Percentiles rank a stretch among this genome's conserved stretches.
Evolutionary conservation across 192 early-diverging fungal species (phyloP).

Genomic region (Gonapodya sp.): DNA sequence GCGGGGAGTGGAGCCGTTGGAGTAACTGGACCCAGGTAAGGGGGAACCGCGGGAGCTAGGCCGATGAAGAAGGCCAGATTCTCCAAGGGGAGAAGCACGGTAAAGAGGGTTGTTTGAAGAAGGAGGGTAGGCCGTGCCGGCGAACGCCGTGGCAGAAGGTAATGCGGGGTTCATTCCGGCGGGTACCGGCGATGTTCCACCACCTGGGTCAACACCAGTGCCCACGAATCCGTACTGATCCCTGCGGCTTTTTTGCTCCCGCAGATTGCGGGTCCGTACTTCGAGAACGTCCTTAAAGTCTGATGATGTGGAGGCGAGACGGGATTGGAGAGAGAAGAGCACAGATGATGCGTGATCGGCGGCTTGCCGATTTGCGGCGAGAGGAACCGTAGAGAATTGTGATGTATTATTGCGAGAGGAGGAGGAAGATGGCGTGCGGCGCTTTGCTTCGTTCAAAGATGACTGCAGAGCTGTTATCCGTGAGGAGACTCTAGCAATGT

Average conservation of each 20-base stretch:
- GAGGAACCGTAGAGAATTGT: background rate
- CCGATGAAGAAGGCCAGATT: background rate
- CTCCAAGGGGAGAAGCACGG: constrained; percentile 12
- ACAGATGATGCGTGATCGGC: constrained; percentile 86
- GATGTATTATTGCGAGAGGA: background rate
- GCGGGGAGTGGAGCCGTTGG: constrained; percentile 2
- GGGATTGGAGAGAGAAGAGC: constrained; percentile 84
- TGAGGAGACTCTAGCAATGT: constrained; percentile 86
- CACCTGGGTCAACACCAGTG: background rate
- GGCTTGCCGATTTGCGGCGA: constrained; percentile 43
- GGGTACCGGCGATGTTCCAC: constrained; percentile 12
- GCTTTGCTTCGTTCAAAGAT: constrained; percentile 26
- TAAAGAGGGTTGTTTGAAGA: constrained; percentile 49
- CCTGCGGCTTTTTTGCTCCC: constrained; percentile 74
- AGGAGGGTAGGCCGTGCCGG: background rate
- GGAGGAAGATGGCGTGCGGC: background rate
- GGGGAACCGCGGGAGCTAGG: constrained; percentile 3
- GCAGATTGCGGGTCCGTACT: constrained; percentile 89
- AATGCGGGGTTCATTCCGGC: background rate
- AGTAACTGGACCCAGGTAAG: constrained; percentile 6
- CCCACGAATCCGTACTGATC: constrained; percentile 65
- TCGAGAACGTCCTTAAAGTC: constrained; percentile 95
- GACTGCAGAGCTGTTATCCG: constrained; percentile 83
- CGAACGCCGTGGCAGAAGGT: background rate
- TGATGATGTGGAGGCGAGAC: constrained; percentile 78